Percentiles rank a stretch among this genome's conserved stretches.
Evolutionary conservation across 306 rosid genomes (phyloP).

Genomic region (Vicia sativa): DNA sequence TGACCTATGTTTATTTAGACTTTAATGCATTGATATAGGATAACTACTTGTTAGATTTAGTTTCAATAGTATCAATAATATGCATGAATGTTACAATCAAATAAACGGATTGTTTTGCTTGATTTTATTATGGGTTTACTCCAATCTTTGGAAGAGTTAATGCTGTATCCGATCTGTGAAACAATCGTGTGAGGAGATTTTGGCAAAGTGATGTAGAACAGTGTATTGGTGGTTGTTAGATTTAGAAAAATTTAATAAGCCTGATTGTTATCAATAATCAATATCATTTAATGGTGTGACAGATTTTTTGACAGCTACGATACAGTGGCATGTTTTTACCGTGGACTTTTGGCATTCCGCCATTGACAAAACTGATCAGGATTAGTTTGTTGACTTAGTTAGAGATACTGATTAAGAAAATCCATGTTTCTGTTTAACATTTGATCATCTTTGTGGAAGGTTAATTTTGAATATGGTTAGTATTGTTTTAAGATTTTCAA

Average conservation of each 20-base stretch:
- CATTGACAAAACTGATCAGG: background rate
- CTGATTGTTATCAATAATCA: background rate
- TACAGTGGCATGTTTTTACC: background rate
- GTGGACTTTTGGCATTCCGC: background rate
- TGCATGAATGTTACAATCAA: background rate
- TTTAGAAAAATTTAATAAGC: background rate
- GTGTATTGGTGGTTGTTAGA: background rate
- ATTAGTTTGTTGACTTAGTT: background rate
- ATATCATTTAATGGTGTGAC: background rate
- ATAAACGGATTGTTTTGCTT: background rate
- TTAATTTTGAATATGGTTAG: background rate
- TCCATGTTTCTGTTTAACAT: background rate
- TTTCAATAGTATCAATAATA: background rate
- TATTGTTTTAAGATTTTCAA: background rate
- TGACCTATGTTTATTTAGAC: background rate
- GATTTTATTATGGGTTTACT: background rate
- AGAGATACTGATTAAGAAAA: conserved; percentile 3
- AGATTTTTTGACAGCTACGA: background rate
- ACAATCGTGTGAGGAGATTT: background rate
- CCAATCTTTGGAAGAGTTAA: background rate
- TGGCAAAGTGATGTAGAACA: background rate
- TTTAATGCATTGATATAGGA: background rate
- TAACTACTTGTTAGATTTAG: background rate
- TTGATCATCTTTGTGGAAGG: conserved; percentile 7
- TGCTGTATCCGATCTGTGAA: background rate